Percentiles rank a stretch among this genome's conserved stretches.
Conservation (phyloP, 2,329 filamentous ascomycete species). For the Teratosphaeria pseudoeucalypti region DNA sequence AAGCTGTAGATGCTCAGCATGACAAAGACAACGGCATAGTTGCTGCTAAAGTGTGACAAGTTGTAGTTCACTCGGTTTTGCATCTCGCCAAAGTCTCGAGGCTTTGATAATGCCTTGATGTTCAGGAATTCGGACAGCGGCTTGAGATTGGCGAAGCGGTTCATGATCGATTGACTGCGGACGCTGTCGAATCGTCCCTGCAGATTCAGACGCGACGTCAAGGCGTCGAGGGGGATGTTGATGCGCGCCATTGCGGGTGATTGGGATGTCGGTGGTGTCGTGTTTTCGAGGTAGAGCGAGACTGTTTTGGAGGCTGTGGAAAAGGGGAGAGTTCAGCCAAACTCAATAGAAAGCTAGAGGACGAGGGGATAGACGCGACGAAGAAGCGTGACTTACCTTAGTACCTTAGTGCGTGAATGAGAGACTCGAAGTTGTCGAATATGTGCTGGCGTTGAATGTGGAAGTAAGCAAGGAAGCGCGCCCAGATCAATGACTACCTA, state of each 20-base stretch:
- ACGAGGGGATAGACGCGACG: not conserved
- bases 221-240: conserved; percentile 80
- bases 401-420: not conserved
- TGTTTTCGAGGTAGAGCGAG: not conserved
- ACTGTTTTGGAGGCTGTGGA: not conserved
- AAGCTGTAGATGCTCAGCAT: conserved; percentile 96
- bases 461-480: not conserved
- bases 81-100: conserved; percentile 77
- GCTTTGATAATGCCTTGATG: conserved; percentile 90
- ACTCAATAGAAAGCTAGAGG: not conserved
- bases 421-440: conserved; percentile 21
- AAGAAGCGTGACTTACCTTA: not conserved
- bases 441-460: not conserved
- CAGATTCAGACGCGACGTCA: conserved; percentile 85
- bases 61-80: conserved; percentile 97
- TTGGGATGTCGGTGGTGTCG: not conserved
- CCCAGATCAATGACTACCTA: not conserved
- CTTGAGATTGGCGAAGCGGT: conserved; percentile 83
- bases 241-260: conserved; percentile 45
- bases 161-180: conserved; percentile 64
- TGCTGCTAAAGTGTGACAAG: conserved; percentile 92
- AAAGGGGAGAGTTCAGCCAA: not conserved
- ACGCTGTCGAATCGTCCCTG: conserved; percentile 75
- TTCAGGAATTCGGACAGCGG: conserved; percentile 92
- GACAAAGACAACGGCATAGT: conserved; percentile 86